Base-by-base conservation (phyloP, 2,329 filamentous ascomycete species). In the Fusarium xyrophilum region DNA sequence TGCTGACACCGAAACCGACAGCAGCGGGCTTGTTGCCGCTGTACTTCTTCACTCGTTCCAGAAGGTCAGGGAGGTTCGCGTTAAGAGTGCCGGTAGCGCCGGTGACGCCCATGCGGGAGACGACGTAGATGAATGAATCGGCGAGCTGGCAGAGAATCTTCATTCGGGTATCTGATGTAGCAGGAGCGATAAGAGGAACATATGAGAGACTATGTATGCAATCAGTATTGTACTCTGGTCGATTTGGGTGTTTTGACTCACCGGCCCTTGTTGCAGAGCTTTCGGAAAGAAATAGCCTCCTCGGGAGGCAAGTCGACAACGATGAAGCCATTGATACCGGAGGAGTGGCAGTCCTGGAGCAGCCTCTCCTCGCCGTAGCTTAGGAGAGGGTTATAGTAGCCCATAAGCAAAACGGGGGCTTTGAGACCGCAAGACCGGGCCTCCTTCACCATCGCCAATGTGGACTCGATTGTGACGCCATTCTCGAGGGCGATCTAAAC, bases 81-180 rank as follows among this genome's bases (percentile, higher is more conserved):
- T 93, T 97, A 75, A 99, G 82, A 28, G 89, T 89, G 35, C 94
- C 94, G 2, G 89, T 90, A 17, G 93, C 96, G 73, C 96, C 96
- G 13, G 96, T 99, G 59, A 98, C 95, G 73, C 96, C 96, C 91
- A 97, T 96, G 73, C 95, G 88, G 28, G 95, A 98, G 58, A 99
- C 96, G 65, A 99, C 94, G 79, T 99, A 99, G 81, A 99, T 97
- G 83, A 98, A 99, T 6, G 94, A 97, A 81, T 98, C 95, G 76
- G 96, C 96, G 68, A 99, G 95, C 79, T 93, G 89, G 87, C 96
- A 99, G 15, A 99, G 90, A 40, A 97, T 86, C 82, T 92, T 95
- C 94, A 99, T 97, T 75, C 96, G 92, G 69, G 88, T 85, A 73
- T 97, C 93, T 10, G 93, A 97, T 3, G 96, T 98, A 14, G 94